Percentiles rank a stretch among this genome's conserved stretches.
Conservation (phyloP, 2,329 filamentous ascomycete species). For the Ophiostoma angusticollis region DNA sequence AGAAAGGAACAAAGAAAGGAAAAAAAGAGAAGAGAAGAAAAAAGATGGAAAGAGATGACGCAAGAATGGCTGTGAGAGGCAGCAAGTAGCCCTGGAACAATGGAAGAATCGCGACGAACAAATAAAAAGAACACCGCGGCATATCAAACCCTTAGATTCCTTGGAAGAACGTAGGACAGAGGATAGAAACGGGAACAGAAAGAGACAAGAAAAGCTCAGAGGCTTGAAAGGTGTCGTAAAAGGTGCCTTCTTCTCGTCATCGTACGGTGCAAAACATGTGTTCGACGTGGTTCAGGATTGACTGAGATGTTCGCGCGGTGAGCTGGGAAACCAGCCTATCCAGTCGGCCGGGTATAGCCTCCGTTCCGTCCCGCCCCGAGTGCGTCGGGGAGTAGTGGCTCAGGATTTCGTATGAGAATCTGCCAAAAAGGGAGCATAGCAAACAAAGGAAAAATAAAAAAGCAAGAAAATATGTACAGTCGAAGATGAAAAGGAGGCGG, state of each 20-base stretch:
- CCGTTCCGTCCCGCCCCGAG: too few species aligned
- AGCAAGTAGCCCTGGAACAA: too few species aligned
- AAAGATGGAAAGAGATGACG: background rate
- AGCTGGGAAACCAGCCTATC: too few species aligned
- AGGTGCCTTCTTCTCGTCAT: background rate
- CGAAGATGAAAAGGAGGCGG: too few species aligned
- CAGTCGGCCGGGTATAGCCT: too few species aligned
- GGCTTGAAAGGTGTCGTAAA: background rate
- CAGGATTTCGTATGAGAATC: background rate
- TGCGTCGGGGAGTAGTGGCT: too few species aligned
- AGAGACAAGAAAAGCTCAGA: background rate
- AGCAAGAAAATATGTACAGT: conserved; percentile 1
- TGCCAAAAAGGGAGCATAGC: background rate
- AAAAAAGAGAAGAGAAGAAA: background rate
- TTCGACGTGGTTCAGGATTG: background rate
- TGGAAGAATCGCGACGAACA: too few species aligned
- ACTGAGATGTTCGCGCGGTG: too few species aligned
- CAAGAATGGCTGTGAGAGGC: too few species aligned
- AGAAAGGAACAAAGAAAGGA: background rate
- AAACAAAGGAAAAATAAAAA: background rate
- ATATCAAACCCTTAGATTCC: too few species aligned
- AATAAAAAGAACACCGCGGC: too few species aligned
- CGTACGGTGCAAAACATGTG: background rate
- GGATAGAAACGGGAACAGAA: background rate
- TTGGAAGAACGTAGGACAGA: background rate